These are phyloP conservation scores for Aureobasidium subglaciale DNA, from an alignment of 2,329 filamentous ascomycete species.

Conservation along the genomic window DNA sequence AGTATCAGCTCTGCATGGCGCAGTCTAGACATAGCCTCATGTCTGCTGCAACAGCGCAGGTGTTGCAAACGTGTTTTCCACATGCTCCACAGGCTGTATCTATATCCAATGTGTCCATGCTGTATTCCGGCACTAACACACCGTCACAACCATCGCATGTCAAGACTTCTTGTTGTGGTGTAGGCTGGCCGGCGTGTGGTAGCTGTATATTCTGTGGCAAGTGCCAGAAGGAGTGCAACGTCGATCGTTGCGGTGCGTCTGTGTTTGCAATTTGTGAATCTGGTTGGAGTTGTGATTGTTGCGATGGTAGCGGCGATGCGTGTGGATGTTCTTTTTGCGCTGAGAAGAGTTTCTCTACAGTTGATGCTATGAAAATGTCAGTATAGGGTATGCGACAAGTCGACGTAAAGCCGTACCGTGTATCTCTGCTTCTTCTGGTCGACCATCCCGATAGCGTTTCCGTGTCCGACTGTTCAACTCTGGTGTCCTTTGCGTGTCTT, in stretches of 20 bases:
- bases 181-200: slow-evolving; percentile 8
- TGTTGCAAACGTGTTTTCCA: slow-evolving; percentile 34
- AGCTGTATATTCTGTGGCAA: slow-evolving; percentile 28
- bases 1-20: slow-evolving; percentile 20
- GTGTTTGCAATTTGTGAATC: slow-evolving; percentile 21
- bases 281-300: slow-evolving; percentile 22
- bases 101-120: slow-evolving; percentile 32
- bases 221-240: slow-evolving; percentile 43
- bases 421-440: slow-evolving; percentile 49
- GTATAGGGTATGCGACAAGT: slow-evolving; percentile 17
- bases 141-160: slow-evolving; percentile 41
- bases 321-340: slow-evolving; percentile 34
- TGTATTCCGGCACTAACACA: slow-evolving; percentile 26
- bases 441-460: slow-evolving; percentile 52
- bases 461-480: slow-evolving; percentile 51
- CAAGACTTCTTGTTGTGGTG: slow-evolving; percentile 17
- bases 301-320: slow-evolving; percentile 24
- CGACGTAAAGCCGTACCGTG: slow-evolving; percentile 39
- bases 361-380: slow-evolving; percentile 33
- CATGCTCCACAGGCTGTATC: slow-evolving; percentile 34
- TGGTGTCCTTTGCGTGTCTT: not conserved
- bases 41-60: slow-evolving; percentile 34
- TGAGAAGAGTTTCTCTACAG: slow-evolving; percentile 38
- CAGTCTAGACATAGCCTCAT: slow-evolving; percentile 37
- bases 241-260: slow-evolving; percentile 34